A percentile compares a stretch with the other conserved stretches of the same genome.
These are phyloP conservation scores for Cladosporium sp. DNA, from an alignment of 2,329 filamentous ascomycete genomes.

Conservation along the genomic window DNA sequence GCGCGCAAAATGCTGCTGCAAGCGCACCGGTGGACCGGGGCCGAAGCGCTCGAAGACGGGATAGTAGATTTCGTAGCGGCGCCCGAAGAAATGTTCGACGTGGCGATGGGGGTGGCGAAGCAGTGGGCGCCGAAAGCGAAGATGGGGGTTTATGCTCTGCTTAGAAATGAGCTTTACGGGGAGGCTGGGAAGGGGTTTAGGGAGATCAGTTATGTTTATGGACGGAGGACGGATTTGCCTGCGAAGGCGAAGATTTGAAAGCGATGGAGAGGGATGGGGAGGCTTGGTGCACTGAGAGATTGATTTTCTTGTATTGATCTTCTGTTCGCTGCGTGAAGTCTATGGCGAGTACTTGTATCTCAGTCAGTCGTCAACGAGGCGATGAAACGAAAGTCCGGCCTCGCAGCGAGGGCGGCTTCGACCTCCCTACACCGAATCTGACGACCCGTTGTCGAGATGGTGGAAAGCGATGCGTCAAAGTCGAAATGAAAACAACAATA, in stretches of 20 bases:
- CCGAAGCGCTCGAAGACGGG: constrained; percentile 48
- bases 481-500: too few relatives aligned
- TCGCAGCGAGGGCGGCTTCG: too few relatives aligned
- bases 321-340: too few relatives aligned
- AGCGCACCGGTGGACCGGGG: constrained; percentile 52
- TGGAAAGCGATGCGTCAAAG: too few relatives aligned
- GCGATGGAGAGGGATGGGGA: too few relatives aligned
- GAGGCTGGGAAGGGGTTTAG: constrained; percentile 50
- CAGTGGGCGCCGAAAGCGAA: constrained; percentile 40
- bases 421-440: too few relatives aligned
- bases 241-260: constrained; percentile 49
- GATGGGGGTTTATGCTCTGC: constrained; percentile 49
- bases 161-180: constrained; percentile 52
- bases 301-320: too few relatives aligned
- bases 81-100: constrained; percentile 47
- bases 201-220: constrained; percentile 52
- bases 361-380: too few relatives aligned
- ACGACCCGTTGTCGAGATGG: too few relatives aligned
- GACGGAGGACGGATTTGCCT: constrained; percentile 38
- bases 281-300: too few relatives aligned
- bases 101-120: constrained; percentile 42
- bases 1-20: constrained; percentile 55
- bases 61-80: constrained; percentile 51
- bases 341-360: too few relatives aligned
- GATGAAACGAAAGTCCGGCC: too few relatives aligned